Conservation (phyloP, 371 early-diverging fungal genomes). For the Syncephalis plumigaleata region DNA sequence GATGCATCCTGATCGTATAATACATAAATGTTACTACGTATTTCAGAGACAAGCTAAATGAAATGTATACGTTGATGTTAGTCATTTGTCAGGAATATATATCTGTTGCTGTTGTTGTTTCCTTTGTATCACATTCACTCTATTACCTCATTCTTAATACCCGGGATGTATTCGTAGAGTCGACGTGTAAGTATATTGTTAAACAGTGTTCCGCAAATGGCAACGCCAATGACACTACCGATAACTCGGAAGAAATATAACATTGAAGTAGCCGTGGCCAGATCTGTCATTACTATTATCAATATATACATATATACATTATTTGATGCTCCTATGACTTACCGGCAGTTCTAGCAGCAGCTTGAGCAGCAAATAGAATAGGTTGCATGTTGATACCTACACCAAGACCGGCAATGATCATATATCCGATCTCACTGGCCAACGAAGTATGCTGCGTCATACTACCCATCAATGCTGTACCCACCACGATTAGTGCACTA, state of each 20-base stretch:
- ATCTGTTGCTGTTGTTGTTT: no score
- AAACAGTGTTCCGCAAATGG: slow-evolving; percentile 5
- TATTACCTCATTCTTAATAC: no score
- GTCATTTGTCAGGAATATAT: no score
- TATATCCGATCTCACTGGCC: slow-evolving; percentile 15
- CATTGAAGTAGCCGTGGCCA: slow-evolving; percentile 4
- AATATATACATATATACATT: no score
- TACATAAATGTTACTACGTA: no score
- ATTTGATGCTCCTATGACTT: no score
- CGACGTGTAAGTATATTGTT: slow-evolving; percentile 1
- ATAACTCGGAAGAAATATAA: slow-evolving; percentile 3
- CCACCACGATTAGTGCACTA: slow-evolving; percentile 16
- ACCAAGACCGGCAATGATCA: slow-evolving; percentile 31
- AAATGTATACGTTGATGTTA: no score
- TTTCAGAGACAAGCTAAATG: no score
- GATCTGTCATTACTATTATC: neutral
- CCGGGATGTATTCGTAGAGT: no score
- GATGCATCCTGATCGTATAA: no score
- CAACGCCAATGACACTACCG: slow-evolving; percentile 7
- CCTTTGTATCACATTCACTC: no score
- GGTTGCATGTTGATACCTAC: slow-evolving; percentile 27
- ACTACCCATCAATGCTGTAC: slow-evolving; percentile 23
- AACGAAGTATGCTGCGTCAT: slow-evolving; percentile 12
- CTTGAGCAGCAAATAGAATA: slow-evolving; percentile 5
- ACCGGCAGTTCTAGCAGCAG: neutral